These are phyloP conservation scores for Fusarium solani-melongenae DNA, from an alignment of 2,329 filamentous ascomycete genomes.

Conservation along the genomic window DNA sequence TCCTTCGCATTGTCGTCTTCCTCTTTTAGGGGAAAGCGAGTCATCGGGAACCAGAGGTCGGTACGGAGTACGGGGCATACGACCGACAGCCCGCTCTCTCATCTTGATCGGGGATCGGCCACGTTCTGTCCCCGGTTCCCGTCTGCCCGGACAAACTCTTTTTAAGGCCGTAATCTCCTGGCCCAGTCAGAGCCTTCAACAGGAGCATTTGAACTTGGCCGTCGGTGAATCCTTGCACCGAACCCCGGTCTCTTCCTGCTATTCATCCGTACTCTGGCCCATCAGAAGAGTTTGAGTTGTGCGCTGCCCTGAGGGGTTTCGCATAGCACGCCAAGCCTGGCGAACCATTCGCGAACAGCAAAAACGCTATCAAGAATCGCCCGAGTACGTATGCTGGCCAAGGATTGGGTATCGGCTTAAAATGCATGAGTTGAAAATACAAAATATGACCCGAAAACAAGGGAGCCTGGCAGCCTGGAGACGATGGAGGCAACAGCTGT, in stretches of 20 bases:
- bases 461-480: background rate
- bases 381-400: background rate
- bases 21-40: background rate
- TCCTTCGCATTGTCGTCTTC: background rate
- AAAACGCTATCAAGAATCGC: background rate
- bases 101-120: constrained; percentile 17
- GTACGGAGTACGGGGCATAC: background rate
- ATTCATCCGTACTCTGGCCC: background rate
- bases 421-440: background rate
- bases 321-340: background rate
- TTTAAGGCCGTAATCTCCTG: constrained; percentile 1
- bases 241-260: background rate
- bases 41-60: background rate
- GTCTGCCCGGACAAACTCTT: background rate
- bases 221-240: background rate
- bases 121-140: constrained; percentile 11
- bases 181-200: background rate
- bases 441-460: background rate
- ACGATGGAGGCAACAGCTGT: background rate
- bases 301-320: background rate
- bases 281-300: background rate
- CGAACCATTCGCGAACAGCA: background rate
- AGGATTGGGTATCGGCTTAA: background rate
- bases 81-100: background rate
- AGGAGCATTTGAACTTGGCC: background rate